Evolutionary conservation across 140 eudicot genomes (phyloP).

Genomic region (Senecio squalidus): DNA sequence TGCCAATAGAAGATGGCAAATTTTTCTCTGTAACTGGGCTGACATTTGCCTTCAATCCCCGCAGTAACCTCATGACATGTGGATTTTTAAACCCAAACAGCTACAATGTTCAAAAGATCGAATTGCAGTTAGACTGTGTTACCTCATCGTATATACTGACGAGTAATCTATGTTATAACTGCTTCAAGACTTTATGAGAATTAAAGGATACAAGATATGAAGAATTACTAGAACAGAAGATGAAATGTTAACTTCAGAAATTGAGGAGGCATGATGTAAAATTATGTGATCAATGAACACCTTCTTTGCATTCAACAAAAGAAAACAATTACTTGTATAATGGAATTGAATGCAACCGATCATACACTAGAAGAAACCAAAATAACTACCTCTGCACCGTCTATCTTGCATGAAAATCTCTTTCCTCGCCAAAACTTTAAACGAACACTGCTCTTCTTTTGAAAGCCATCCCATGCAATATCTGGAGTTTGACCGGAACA

Average conservation of each 20-base stretch:
- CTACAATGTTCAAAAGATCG: constrained; percentile 44
- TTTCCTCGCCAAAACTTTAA: constrained; percentile 65
- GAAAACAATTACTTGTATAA: constrained; percentile 13
- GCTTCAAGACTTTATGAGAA: constrained; percentile 1
- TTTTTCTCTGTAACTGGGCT: constrained; percentile 41
- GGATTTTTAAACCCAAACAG: constrained; percentile 94
- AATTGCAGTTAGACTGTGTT: constrained; percentile 15
- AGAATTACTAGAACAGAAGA: background rate
- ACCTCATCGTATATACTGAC: background rate
- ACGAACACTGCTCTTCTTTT: constrained; percentile 60
- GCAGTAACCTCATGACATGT: constrained; percentile 72
- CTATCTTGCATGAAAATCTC: constrained; percentile 85
- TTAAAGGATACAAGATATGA: background rate
- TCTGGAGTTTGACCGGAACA: constrained; percentile 94
- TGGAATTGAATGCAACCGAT: constrained; percentile 7
- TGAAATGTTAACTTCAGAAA: background rate
- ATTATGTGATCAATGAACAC: too few species aligned
- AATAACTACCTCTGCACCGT: constrained; percentile 85
- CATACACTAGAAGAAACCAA: constrained; percentile 7
- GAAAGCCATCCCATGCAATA: constrained; percentile 90
- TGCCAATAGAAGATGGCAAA: constrained; percentile 27
- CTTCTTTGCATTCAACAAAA: background rate
- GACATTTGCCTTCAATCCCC: constrained; percentile 71
- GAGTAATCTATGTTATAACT: background rate
- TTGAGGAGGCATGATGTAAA: background rate